These are phyloP conservation scores for Neurospora sp. DNA, from an alignment of 2,329 filamentous ascomycete species.

Conservation along the genomic window DNA sequence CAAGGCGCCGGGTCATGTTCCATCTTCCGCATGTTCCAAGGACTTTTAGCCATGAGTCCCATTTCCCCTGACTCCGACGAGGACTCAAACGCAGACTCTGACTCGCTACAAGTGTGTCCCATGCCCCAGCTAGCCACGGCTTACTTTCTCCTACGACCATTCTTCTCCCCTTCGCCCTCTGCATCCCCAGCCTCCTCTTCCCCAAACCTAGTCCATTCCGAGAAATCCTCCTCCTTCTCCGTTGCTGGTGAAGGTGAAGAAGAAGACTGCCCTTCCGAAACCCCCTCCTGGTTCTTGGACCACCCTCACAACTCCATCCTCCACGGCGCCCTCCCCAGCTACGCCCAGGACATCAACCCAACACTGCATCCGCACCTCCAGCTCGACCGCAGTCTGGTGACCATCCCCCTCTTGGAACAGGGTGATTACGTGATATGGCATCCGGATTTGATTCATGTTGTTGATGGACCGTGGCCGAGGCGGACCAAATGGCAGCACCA, in stretches of 20 bases:
- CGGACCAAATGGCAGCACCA: background rate
- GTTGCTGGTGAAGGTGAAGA: conserved; percentile 24
- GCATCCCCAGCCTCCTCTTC: background rate
- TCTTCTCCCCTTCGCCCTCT: conserved; percentile 41
- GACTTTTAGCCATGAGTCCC: conserved; percentile 58
- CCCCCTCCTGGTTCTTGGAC: conserved; percentile 44
- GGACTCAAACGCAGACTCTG: conserved; percentile 48
- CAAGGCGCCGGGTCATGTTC: conserved; percentile 62
- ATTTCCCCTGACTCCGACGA: conserved; percentile 25
- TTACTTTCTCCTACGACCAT: conserved; percentile 68
- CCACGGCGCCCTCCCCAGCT: conserved; percentile 61
- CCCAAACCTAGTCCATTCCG: background rate
- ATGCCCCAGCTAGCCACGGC: conserved; percentile 62
- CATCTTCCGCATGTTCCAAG: conserved; percentile 71
- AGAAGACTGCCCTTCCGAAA: conserved; percentile 17
- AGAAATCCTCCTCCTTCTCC: conserved; percentile 17
- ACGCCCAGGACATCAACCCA: conserved; percentile 59
- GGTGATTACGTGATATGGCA: conserved; percentile 74
- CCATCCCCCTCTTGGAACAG: conserved; percentile 56
- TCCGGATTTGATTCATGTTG: conserved; percentile 59
- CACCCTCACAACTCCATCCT: conserved; percentile 38
- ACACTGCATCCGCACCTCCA: conserved; percentile 64
- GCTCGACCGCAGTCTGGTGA: conserved; percentile 57
- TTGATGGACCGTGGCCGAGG: conserved; percentile 34
- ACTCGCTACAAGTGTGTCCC: conserved; percentile 65